A percentile compares a stretch with the other conserved stretches of the same genome.
phyloP scores from a whole-genome alignment of 2,329 filamentous ascomycete species.

The Neonectria sp. region DNA sequence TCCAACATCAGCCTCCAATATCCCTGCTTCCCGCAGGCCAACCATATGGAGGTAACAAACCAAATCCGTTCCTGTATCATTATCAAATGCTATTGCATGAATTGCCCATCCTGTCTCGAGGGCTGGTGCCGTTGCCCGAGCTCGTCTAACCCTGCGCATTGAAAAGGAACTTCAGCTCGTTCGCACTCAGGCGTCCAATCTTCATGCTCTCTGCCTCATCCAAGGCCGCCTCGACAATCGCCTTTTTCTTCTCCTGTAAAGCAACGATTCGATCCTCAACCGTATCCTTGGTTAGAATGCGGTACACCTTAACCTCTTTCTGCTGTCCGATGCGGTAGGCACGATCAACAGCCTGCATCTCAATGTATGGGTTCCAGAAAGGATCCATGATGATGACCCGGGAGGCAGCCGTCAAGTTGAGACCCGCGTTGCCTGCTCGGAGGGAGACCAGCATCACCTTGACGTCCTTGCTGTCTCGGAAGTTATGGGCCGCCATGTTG shows the following conservation, averaged over 20 bases:
- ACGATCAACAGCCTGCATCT: conserved; percentile 92
- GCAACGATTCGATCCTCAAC: conserved; percentile 90
- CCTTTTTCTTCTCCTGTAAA: conserved; percentile 84
- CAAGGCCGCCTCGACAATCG: conserved; percentile 83
- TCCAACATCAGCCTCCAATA: neutral
- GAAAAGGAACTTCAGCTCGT: conserved; percentile 81
- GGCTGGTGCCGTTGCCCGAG: neutral
- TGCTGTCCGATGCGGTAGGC: conserved; percentile 90
- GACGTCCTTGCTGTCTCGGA: conserved; percentile 76
- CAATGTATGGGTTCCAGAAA: conserved; percentile 95
- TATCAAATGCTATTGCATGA: neutral
- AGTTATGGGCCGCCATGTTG: conserved; percentile 76
- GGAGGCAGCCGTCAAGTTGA: conserved; percentile 87
- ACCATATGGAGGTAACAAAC: neutral
- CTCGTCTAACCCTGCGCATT: conserved; percentile 39
- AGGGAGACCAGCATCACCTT: conserved; percentile 87
- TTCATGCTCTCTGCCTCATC: conserved; percentile 80
- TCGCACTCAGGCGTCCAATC: conserved; percentile 75
- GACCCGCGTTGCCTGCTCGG: conserved; percentile 84
- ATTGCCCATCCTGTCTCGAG: neutral
- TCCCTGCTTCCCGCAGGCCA: conserved; percentile 5
- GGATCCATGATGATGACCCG: conserved; percentile 93
- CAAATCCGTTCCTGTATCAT: conserved; percentile 3
- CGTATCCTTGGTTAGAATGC: conserved; percentile 81
- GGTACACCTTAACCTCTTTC: conserved; percentile 82